A percentile compares a stretch with the other conserved stretches of the same genome.
These are phyloP conservation scores for Volvox africanus DNA, from an alignment of 139 green algal species.

Conservation along the genomic window DNA sequence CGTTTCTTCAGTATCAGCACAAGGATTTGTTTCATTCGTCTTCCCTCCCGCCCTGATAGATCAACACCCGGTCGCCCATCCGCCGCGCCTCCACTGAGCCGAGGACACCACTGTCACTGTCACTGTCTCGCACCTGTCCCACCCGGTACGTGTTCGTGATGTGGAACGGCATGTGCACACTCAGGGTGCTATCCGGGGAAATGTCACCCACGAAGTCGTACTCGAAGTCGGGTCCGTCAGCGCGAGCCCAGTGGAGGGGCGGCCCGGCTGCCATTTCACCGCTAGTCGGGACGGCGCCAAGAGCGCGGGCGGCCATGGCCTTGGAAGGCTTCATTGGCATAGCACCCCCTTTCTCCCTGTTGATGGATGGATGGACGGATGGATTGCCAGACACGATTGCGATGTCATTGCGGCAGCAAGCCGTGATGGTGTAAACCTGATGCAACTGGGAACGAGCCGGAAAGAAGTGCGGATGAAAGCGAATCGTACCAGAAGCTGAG, in stretches of 20 bases:
- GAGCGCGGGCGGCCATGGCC: background rate
- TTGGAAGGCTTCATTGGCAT: slow-evolving; percentile 31
- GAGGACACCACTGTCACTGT: background rate
- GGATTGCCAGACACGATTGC: no score
- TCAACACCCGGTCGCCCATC: no score
- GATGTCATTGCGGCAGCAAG: no score
- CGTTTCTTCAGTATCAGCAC: no score
- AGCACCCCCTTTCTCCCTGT: background rate
- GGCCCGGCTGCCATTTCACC: background rate
- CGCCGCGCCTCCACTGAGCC: no score
- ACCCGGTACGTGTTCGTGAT: slow-evolving; percentile 30
- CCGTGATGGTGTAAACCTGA: no score
- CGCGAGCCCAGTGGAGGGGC: background rate
- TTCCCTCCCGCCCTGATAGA: no score
- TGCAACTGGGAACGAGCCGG: no score
- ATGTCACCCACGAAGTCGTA: background rate
- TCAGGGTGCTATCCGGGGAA: background rate
- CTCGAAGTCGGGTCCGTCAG: background rate
- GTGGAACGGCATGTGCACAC: background rate
- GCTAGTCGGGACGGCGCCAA: background rate
- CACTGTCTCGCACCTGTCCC: background rate
- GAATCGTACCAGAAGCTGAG: no score
- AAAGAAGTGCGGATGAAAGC: no score
- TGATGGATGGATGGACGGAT: no score
- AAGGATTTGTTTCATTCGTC: no score